Base-by-base conservation (phyloP, 331 rosid genomes). In the Spiraea crenata region DNA sequence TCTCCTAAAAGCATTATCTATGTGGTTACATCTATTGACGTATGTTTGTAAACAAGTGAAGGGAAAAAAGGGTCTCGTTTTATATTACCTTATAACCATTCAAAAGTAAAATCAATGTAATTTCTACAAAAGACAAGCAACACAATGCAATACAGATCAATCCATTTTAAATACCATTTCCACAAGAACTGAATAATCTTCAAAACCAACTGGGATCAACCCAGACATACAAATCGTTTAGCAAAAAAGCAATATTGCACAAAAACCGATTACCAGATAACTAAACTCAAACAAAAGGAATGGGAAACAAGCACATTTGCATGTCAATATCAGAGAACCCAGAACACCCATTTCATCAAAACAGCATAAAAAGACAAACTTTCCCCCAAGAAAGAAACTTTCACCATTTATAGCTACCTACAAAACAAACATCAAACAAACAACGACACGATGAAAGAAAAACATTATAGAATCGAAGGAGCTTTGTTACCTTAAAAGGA, bases 401-500 rank as follows among this genome's bases (percentile, higher is more conserved):
- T 57, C 7, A 48, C 60, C 74, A 67, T 75, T 70, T 67, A 13
- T 41, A 41, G 45, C 76, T 71, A 11, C 25, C 5, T 3, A 31
- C 37, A 40, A 16, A 54, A 19, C 56, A 20, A 44, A 57, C 5
- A 45, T 71, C 34, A 41, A 4, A 45, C 65, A 71, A 25, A 42
- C 51, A n/a, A 45, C 67, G n/a, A 49, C 67, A 70, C 71, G 51
- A 16, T 46, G 16, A 41, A 48, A 55, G 44, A 47, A 55, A 78
- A 44, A 38, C 9, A 35, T 6, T 15, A 35, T 4, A 47, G 59
- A 7, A 51, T 39, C 13, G 2, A 49, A 42, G 54, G 67, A 41
- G 72, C 2, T 49, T 63, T n/a, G 4, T 62, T 81, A 77, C 96
- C 96, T 81, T 50, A 48, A 67, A 67, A 47, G 70, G 56, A 64